Evolutionary conservation across 169 alveolate species (phyloP).

Genomic region (Plasmodium knowlesi): DNA sequence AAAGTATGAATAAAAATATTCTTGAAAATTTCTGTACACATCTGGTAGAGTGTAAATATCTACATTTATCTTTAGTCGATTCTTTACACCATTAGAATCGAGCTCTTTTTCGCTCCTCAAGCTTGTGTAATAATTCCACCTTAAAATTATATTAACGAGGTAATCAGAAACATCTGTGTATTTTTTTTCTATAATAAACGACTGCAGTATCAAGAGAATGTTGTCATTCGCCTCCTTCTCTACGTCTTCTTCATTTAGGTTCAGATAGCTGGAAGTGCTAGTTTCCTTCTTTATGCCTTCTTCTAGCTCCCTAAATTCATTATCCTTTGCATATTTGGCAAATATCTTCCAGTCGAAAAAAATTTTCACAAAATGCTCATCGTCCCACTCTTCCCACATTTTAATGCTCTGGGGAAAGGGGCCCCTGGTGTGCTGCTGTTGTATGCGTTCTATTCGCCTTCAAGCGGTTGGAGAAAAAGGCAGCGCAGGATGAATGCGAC

Average conservation of each 20-base stretch:
- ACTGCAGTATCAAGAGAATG: conserved; percentile 14
- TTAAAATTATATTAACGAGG: conserved; percentile 40
- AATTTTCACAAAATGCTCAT: conserved; percentile 16
- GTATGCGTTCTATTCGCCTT: neutral
- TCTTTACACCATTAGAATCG: conserved; percentile 16
- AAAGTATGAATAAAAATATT: conserved; percentile 53
- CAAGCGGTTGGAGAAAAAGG: neutral
- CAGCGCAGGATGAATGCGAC: neutral
- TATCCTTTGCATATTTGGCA: conserved; percentile 29
- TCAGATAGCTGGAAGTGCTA: neutral
- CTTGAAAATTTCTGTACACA: conserved; percentile 43
- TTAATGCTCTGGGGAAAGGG: neutral
- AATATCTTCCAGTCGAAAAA: conserved; percentile 68
- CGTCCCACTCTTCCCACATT: conserved; percentile 73
- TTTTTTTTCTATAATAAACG: conserved; percentile 31
- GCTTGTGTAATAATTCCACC: conserved; percentile 72
- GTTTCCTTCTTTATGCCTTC: conserved; percentile 25
- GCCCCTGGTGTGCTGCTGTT: neutral
- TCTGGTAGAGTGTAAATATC: conserved; percentile 25
- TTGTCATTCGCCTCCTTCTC: conserved; percentile 22
- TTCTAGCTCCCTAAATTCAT: conserved; percentile 60
- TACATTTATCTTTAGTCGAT: conserved; percentile 68
- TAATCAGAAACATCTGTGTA: conserved; percentile 53
- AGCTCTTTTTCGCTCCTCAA: conserved; percentile 62
- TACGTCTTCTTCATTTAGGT: conserved; percentile 33